Evolutionary conservation across 129 eudicot genomes (phyloP), one percentile per base, ranked within the genome.

Genomic region (Cynara cardunculus): DNA sequence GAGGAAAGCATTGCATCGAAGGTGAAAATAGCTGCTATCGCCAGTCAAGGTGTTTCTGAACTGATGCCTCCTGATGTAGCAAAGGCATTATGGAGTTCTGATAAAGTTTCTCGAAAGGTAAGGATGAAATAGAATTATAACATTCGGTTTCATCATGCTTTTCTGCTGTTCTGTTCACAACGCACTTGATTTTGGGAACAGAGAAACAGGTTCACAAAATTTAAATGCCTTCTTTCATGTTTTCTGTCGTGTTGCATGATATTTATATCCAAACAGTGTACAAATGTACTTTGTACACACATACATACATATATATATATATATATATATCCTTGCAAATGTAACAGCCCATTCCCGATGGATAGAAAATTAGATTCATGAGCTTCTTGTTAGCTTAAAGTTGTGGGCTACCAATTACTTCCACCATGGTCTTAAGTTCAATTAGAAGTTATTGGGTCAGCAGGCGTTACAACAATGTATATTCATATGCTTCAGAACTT

Each of bases 51-150:
- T 69, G 84, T 89, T 83, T 87, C 99, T 73, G 97, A 96, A 71
- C 92, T 96, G 69, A 96, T 93, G 99, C 97, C 99, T 82, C 89
- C 97, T 81, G 99, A 93, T 75, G 95, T 96, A 66, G 99, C 98
- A 10, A 96, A 96, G 85, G 98, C 97, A 25, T 92, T 96, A 46
- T 87, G 86, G 90, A 86, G 75, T 67, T 86, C 97, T 56, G 92
- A 85, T 78, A 93, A 96, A 83, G 89, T 89, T 75, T 93, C 99
- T 85, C 70, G 97, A 69, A 91, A 93, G 98, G 99, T 96, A 81
- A 80, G 79, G 5, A 71, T 69, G 53, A 27, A 72, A 0, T 35
- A 25, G 34, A 46, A 32, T 44, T 46, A 1, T 41, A 11, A 12
- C 18, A 7, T 41, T 7, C 18, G 18, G 11, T 31, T 18, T 27